Evolutionary conservation across 1,284 basidiomycete genomes (phyloP), one percentile per base, ranked within the genome.

Genomic region (Sporisorium graminicola): DNA sequence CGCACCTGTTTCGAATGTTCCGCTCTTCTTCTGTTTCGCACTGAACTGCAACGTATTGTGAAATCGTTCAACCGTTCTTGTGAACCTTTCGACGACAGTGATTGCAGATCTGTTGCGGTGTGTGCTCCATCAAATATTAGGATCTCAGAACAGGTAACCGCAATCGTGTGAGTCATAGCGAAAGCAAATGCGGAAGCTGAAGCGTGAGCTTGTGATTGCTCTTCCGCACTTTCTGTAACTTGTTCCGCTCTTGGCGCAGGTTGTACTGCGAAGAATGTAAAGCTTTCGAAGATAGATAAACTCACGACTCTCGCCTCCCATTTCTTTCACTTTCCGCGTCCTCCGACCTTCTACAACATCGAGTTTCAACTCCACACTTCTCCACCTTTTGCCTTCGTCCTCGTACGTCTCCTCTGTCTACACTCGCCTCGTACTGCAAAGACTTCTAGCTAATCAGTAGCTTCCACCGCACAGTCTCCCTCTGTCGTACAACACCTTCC

Each of bases 221-320:
- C 49, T 62, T 31, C 59, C 51, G 44, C 59, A 62, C 29, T 37
- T 33, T 44, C 26, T 18, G 13, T 40, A 24, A 22, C 6, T 24
- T 16, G 27, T 65, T 27, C 64, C 57, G 57, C 64, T 59, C 24
- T 18, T 31, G 3, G 18, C 10, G 16, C 4, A 35, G 40, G n/a
- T 43, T 51, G 42, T 24, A 46, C 43, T 42, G 54, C 50, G 54
- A 37, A 43, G 52, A 22, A 20, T 20, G 14, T 20, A 57, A 55
- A 26, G 65, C 58, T 33, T 62, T 49, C 24, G 51, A 40, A 22
- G 27, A 12, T 67, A 67, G 58, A 42, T 67, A 62, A 53, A 54
- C 43, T 52, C 50, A 26, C 26, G 27, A 49, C 27, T 49, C 31
- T 49, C 47, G 47, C 16, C 13, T 37, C 52, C 59, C 49, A 24